Conservation (phyloP, 2,329 filamentous ascomycete genomes). For the Fusarium sp. region DNA sequence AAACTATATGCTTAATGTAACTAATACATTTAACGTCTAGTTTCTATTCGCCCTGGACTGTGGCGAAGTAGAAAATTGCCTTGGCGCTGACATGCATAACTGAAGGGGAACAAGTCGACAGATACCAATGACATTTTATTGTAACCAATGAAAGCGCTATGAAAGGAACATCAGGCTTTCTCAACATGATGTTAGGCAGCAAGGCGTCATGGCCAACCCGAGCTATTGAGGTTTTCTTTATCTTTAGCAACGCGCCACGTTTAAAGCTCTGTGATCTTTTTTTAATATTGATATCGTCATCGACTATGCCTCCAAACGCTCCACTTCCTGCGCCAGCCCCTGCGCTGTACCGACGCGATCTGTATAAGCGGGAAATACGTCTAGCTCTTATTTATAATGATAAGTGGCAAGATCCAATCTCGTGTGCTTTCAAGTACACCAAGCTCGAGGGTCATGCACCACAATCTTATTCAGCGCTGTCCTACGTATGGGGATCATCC, state of each 20-base stretch:
- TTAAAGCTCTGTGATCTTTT: not conserved
- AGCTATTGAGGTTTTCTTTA: fast-evolving
- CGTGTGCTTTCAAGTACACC: not conserved
- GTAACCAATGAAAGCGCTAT: not conserved
- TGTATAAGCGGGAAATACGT: not conserved
- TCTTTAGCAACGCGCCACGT: fast-evolving
- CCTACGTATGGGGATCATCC: not conserved
- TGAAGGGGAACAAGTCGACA: not conserved
- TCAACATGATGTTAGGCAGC: not conserved
- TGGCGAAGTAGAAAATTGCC: not conserved
- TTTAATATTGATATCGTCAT: not conserved
- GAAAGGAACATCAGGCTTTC: not conserved
- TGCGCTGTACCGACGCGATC: not conserved
- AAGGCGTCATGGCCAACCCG: not conserved
- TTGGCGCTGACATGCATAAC: not conserved
- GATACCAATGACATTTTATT: not conserved
- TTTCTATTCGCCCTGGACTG: not conserved
- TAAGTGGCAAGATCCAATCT: not conserved
- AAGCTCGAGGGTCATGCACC: not conserved
- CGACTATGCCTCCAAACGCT: not conserved
- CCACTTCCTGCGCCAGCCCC: not conserved
- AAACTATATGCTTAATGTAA: not conserved
- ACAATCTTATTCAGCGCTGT: not conserved
- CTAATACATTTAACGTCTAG: not conserved
- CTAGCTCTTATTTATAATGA: not conserved